A percentile compares a stretch with the other conserved stretches of the same genome.
phyloP scores from a whole-genome alignment of 225 moss, liverwort and hornwort species.

The Straminergon stramineum region DNA sequence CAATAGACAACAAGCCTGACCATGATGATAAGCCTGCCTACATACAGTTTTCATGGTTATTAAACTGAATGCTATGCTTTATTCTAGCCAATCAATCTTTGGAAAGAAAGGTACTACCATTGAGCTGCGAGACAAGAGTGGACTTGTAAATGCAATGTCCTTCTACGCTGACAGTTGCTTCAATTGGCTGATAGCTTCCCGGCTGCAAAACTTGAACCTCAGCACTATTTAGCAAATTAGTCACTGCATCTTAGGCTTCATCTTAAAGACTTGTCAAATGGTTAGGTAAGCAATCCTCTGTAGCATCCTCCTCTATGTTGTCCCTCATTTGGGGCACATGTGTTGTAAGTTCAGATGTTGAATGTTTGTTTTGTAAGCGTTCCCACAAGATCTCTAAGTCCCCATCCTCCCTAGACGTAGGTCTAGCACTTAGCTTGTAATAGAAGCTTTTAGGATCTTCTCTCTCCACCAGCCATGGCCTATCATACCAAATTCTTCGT shows the following conservation, averaged over 20 bases:
- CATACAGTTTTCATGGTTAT: not conserved
- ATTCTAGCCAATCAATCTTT: not conserved
- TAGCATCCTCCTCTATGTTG: not conserved
- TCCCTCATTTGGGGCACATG: no score
- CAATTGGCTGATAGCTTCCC: no score
- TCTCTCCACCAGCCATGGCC: not conserved
- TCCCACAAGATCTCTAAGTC: not conserved
- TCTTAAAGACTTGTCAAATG: not conserved
- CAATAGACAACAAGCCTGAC: not conserved
- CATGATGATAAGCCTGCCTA: not conserved
- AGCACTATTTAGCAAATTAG: not conserved
- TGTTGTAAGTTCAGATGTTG: no score
- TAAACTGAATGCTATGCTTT: not conserved
- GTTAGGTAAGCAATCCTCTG: not conserved
- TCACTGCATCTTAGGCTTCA: not conserved
- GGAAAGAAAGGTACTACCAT: not conserved
- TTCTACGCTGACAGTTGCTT: not conserved
- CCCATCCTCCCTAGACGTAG: not conserved
- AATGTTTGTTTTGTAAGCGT: not conserved
- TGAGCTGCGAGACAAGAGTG: not conserved
- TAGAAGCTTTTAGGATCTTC: not conserved
- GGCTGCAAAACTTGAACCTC: not conserved
- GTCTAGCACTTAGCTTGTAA: no score
- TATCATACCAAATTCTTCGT: no score
- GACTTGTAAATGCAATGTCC: not conserved